A percentile compares a stretch with the other conserved stretches of the same genome.
Conservation (phyloP, 2,329 filamentous ascomycete genomes). For the Colletotrichum lupini region DNA sequence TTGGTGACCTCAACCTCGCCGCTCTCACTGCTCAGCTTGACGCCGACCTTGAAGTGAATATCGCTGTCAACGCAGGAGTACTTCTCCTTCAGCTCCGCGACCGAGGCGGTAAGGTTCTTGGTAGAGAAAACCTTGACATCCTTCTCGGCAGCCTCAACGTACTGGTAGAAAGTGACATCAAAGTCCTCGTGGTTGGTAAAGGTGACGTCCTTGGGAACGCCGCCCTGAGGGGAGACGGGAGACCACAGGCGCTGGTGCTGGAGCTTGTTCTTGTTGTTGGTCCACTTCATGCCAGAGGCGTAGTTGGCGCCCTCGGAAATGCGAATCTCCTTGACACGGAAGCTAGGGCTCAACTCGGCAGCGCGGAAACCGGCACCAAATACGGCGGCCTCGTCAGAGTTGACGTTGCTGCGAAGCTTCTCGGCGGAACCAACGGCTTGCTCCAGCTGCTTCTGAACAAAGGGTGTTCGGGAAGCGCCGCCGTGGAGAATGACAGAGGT, state of each 20-base stretch:
- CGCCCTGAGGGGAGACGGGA: slow-evolving; percentile 78
- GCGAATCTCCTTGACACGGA: slow-evolving; percentile 97
- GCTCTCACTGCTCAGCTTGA: slow-evolving; percentile 77
- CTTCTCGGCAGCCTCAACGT: slow-evolving; percentile 68
- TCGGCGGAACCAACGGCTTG: slow-evolving; percentile 75
- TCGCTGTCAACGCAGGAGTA: slow-evolving; percentile 81
- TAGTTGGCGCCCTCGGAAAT: slow-evolving; percentile 82
- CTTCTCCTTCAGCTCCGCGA: slow-evolving; percentile 81
- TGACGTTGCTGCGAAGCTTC: slow-evolving; percentile 93
- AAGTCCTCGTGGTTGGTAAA: slow-evolving; percentile 89
- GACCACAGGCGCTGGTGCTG: slow-evolving; percentile 87
- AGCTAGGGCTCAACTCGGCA: slow-evolving; percentile 90
- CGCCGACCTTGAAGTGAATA: slow-evolving; percentile 82
- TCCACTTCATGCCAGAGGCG: slow-evolving; percentile 80
- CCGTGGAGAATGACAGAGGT: slow-evolving; percentile 95
- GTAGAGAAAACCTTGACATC: slow-evolving; percentile 76
- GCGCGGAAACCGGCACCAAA: slow-evolving; percentile 97
- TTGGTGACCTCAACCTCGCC: slow-evolving; percentile 83
- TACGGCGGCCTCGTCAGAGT: slow-evolving; percentile 95
- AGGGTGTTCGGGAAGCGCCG: slow-evolving; percentile 89
- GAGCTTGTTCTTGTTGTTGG: slow-evolving; percentile 73
- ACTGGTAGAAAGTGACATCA: slow-evolving; percentile 81
- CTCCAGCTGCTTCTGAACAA: slow-evolving; percentile 91
- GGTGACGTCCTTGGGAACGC: slow-evolving; percentile 82
- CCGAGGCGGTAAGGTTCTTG: slow-evolving; percentile 85